Evolutionary conservation across 1,284 basidiomycete genomes (phyloP).

Genomic region (Papiliotrema flavescens): DNA sequence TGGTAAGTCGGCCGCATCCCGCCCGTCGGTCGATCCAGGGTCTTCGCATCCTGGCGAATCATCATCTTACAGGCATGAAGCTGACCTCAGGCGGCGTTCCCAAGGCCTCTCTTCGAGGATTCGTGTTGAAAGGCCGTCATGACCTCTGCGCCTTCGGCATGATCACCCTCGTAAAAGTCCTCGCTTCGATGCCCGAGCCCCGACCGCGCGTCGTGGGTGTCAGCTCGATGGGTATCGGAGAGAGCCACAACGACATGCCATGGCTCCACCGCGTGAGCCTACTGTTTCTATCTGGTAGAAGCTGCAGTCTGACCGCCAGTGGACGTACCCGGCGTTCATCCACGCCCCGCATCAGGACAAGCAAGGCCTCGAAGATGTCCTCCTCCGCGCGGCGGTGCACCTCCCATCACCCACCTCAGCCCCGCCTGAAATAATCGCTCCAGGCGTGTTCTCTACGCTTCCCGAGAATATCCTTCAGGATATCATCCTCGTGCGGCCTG

Average conservation of each 20-base stretch:
- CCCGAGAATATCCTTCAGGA: constrained; percentile 18
- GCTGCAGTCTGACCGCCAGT: too few relatives aligned
- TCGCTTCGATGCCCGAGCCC: constrained; percentile 2
- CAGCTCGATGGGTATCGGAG: constrained; percentile 31
- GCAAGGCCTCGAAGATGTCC: constrained; percentile 25
- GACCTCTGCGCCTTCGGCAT: constrained; percentile 18
- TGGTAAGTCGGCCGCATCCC: constrained; percentile 16
- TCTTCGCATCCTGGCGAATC: too few relatives aligned
- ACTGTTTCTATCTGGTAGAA: not conserved
- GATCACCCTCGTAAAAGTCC: constrained; percentile 14
- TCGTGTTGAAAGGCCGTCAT: constrained; percentile 14
- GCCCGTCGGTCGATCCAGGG: too few relatives aligned
- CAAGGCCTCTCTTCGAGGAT: not conserved
- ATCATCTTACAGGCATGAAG: too few relatives aligned
- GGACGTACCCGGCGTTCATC: constrained; percentile 17
- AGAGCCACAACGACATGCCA: constrained; percentile 23
- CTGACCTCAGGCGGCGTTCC: not conserved
- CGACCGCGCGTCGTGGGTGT: constrained; percentile 22
- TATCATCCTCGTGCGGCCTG: constrained; percentile 25
- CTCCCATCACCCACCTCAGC: not conserved
- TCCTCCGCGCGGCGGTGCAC: constrained; percentile 9
- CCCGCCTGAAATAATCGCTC: constrained; percentile 7
- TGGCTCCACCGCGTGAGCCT: constrained; percentile 18
- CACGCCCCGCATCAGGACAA: constrained; percentile 29
- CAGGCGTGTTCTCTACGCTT: not conserved